Conservation (phyloP, 305 asterid species). For the Solanum hybrid region DNA sequence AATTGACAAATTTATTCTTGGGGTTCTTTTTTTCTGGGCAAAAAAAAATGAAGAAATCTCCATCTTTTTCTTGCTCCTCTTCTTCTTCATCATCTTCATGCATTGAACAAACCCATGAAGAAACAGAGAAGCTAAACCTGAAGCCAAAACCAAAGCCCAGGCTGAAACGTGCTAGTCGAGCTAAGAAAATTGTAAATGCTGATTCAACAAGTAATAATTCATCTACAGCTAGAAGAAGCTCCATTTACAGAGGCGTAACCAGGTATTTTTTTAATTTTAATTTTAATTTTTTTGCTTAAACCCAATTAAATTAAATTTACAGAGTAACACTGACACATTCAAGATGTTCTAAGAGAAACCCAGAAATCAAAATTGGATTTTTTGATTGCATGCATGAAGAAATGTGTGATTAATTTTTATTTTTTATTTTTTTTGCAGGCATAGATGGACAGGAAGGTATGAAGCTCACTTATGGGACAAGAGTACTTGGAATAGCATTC, state of each 20-base stretch:
- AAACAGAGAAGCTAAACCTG: background rate
- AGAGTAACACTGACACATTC: background rate
- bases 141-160: constrained; percentile 1
- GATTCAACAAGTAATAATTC: constrained; percentile 22
- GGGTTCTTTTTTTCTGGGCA: background rate
- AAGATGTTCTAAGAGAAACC: background rate
- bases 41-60: constrained; percentile 32
- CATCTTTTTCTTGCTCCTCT: constrained; percentile 22
- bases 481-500: constrained; percentile 64
- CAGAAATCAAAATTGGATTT: background rate
- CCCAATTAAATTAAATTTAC: background rate
- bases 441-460: constrained; percentile 82
- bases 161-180: constrained; percentile 21
- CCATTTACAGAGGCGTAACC: constrained; percentile 87
- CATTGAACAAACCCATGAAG: constrained; percentile 28
- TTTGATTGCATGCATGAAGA: constrained; percentile 46
- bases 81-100: constrained; percentile 57
- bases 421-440: constrained; percentile 49
- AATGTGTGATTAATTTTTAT: too few relatives aligned
- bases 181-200: constrained; percentile 21
- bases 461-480: constrained; percentile 98
- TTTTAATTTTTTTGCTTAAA: too few relatives aligned
- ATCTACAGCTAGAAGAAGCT: constrained; percentile 57
- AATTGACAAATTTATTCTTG: background rate
- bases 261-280: constrained; percentile 37